Evolutionary conservation across 176 grass and related monocot genomes (phyloP).

Genomic region (bread wheat (Triticum aestivum)): IWGSC_CS_RefSeq_v2.1 NC_057813.1:420549-421048

Average conservation of each 20-base stretch:
- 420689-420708: slow-evolving; percentile 5
- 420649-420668: slow-evolving; percentile 19
- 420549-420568: background rate
- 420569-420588: background rate
- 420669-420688: background rate
- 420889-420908: slow-evolving; percentile 29
- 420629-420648: slow-evolving; percentile 3
- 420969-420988: slow-evolving; percentile 44
- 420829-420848: slow-evolving; percentile 61
- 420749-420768: background rate
- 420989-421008: slow-evolving; percentile 45
- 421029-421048: slow-evolving; percentile 47
- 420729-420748: background rate
- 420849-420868: slow-evolving; percentile 48
- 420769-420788: background rate
- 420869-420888: slow-evolving; percentile 39
- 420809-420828: slow-evolving; percentile 37
- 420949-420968: slow-evolving; percentile 31
- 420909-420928: slow-evolving; percentile 28
- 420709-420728: background rate
- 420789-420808: background rate
- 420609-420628: background rate
- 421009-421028: slow-evolving; percentile 36
- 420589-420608: slow-evolving; percentile 24
- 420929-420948: slow-evolving; percentile 35